These are phyloP conservation scores for Rhodotorula sp. DNA, from an alignment of 1,284 basidiomycete genomes.

Conservation along the genomic window DNA sequence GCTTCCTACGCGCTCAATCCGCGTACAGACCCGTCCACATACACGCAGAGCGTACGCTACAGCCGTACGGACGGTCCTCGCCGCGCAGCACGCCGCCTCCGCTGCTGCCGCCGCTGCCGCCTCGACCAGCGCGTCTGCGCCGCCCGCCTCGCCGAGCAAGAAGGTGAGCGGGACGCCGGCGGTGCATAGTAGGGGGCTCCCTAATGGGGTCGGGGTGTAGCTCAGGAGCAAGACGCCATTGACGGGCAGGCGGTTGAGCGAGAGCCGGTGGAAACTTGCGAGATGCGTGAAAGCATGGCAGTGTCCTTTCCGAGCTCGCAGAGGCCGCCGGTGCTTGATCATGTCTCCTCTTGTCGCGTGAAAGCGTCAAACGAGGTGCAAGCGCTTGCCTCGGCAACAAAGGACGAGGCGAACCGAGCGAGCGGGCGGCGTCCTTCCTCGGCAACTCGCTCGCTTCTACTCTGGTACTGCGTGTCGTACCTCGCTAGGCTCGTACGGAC, in stretches of 20 bases:
- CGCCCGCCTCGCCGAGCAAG: background rate
- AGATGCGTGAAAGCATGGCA: too few relatives aligned
- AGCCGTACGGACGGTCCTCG: background rate
- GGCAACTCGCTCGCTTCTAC: too few relatives aligned
- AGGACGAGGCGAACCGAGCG: background rate
- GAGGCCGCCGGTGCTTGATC: too few relatives aligned
- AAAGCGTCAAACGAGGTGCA: too few relatives aligned
- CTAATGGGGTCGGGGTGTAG: background rate
- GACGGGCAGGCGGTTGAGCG: background rate
- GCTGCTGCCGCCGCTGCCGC: background rate
- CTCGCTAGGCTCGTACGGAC: background rate
- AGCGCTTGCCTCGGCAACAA: background rate
- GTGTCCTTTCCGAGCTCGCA: too few relatives aligned
- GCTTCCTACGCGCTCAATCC: background rate
- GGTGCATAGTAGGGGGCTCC: background rate
- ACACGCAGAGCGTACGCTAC: background rate
- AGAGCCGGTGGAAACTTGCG: background rate
- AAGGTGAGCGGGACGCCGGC: background rate
- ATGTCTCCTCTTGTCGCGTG: too few relatives aligned
- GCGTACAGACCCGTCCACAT: fast-evolving
- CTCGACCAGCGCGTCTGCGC: background rate
- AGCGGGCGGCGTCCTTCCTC: background rate
- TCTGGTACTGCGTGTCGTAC: background rate
- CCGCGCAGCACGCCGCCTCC: background rate
- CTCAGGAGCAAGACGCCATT: background rate